Evolutionary conservation across 2,329 filamentous ascomycete species (phyloP).

Genomic region (Neopestalotiopsis sp.): DNA sequence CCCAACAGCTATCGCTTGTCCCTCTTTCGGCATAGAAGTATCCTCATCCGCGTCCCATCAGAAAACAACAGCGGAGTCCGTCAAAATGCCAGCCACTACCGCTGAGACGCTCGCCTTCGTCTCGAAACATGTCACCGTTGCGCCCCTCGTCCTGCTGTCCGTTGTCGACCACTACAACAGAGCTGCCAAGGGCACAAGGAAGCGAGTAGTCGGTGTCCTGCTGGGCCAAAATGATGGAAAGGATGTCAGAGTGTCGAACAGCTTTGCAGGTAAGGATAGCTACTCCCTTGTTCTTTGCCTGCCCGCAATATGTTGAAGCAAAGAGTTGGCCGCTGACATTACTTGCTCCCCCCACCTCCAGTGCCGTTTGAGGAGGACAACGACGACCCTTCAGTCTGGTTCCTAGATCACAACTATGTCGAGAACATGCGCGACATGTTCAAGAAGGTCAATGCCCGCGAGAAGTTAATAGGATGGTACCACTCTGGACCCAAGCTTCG

Average conservation of each 20-base stretch:
- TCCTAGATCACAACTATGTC: conserved; percentile 98
- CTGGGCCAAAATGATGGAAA: conserved; percentile 96
- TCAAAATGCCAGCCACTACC: conserved; percentile 91
- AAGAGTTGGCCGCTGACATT: not conserved
- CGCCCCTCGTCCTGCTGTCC: conserved; percentile 95
- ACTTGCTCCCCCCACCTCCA: conserved; percentile 41
- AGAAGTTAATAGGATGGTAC: conserved; percentile 99
- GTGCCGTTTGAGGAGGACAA: conserved; percentile 99
- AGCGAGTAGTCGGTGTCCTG: conserved; percentile 91
- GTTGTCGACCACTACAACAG: conserved; percentile 98
- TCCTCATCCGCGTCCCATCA: not conserved
- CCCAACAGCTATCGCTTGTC: not conserved
- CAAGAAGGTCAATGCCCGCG: conserved; percentile 98
- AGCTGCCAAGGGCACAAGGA: conserved; percentile 82
- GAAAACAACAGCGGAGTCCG: not conserved
- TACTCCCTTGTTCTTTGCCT: not conserved
- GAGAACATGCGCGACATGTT: conserved; percentile 99
- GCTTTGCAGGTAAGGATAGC: conserved; percentile 80
- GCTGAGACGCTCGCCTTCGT: conserved; percentile 96
- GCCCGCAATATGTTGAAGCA: conserved; percentile 20
- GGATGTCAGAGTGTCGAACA: conserved; percentile 96
- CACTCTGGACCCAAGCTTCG: conserved; percentile 97
- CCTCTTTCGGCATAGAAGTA: not conserved
- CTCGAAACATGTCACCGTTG: conserved; percentile 93
- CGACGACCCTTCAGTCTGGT: conserved; percentile 98